Evolutionary conservation across 1,284 basidiomycete species (phyloP), one percentile per base, ranked within the genome.

Genomic region (Mrakiaceae sp.): DNA sequence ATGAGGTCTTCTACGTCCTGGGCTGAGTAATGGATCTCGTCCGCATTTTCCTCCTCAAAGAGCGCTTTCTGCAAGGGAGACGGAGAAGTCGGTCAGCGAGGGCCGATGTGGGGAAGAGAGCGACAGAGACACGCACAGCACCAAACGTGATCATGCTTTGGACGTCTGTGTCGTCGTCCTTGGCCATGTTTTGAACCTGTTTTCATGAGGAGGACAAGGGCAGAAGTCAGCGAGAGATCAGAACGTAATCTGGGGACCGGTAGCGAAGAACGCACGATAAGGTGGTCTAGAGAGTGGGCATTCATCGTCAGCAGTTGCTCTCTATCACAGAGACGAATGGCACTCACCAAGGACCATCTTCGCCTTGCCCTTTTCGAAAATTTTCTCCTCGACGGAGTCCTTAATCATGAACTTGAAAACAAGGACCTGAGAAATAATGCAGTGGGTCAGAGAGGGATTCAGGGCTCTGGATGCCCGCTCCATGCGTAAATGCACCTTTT

Each of bases 331-430:
- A 27, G 27, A 27, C 27, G 27, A 27, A 27, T 27, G 27, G 27
- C 27, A 27, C 27, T 27, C 27, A 27, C 27, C 27, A 27, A 95
- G 79, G 6, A 90, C 86, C 52, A 94, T 81, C 74, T 94, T 95
- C 78, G 88, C 89, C 79, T 93, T 93, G 44, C 88, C 89, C 16
- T 84, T 83, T 75, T 89, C 85, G 76, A 93, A 83, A 70, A 93
- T 95, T 57, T 85, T 85, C 71, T 91, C 91, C 81, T 95, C 91
- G 5, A 90, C 87, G 5, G 88, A 88, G 64, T 87, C 84, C 72
- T 91, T 91, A 58, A 87, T 84, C 89, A 94, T 92, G 60, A 95
- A 78, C 72, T 92, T 93, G 80, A 93, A 94, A 40, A 95, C 90
- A 55, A 92, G 79, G 66, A 87, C 88, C 9, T 86, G 87, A 70